Evolutionary conservation across 306 rosid genomes (phyloP), one percentile per base, ranked within the genome.

Genomic region (Citrullus mucosospermus): DNA sequence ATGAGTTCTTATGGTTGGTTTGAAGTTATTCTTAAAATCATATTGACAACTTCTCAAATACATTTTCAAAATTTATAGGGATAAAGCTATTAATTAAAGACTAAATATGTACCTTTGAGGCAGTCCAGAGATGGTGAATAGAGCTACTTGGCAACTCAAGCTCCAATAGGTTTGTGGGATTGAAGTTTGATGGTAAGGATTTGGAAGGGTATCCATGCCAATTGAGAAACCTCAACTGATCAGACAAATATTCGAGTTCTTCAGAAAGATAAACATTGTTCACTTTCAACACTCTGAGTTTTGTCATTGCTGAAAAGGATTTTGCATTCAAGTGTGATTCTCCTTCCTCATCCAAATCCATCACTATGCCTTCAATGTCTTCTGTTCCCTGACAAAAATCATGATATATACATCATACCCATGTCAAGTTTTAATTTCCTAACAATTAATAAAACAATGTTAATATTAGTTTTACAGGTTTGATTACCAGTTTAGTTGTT

Each of bases 251-350:
- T 28, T 44, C 38, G 32, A 70, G n/a, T 1, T 32, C 17, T 39
- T 28, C 34, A 13, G 55, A 15, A 39, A 80, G 4, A 15, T 70
- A 0, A 16, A 53, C 83, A 16, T 77, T 84, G 5, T 8, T 14
- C 9, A 80, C 14, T 70, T 75, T 79, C 58, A 83, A 63, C 20
- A 83, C 25, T 36, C 78, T 83, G 2, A 83, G 69, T 30, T 66
- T 83, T 17, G 10, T 1, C 83, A 83, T 83, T 39, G 44, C 46
- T 2, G 18, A 39, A 43, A 83, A 79, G 14, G 85, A 39, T 12
- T 79, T 67, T 54, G 34, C 51, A 20, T 75, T 56, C 60, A 76
- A 46, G 16, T 22, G 53, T 6, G 81, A 57, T 30, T 34, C 67
- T 43, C 72, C 58, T 34, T 36, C 6, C 43, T 66, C 38, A 75